Evolutionary conservation across 2,329 filamentous ascomycete genomes (phyloP), one percentile per base, ranked within the genome.

Genomic region (Colletotrichum sp.): DNA sequence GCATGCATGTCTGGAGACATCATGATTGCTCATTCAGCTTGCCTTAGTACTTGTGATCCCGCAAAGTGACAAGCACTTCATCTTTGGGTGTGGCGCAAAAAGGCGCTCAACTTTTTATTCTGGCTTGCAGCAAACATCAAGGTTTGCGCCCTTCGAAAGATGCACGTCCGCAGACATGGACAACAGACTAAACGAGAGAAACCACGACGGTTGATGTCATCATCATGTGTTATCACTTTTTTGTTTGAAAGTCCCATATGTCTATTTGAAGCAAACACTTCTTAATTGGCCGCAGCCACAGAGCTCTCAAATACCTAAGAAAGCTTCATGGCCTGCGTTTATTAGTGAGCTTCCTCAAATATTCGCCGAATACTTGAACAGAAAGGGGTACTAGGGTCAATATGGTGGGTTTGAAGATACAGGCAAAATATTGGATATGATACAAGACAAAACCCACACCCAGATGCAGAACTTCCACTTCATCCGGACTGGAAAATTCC

Each of bases 341-440:
- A 0, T n/a, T 10, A 49, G 6, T 13, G n/a, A 21, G n/a, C n/a
- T 21, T 2, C 44, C 44, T 21, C 6, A 3, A 12, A 21, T 21
- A n/a, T 21, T 13, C 44, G 3, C 6, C 10, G 44, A 21, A 21
- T 49, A 49, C 10, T n/a, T 21, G 44, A 49, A 49, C 44, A 21
- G 44, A 49, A 49, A 49, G 39, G 18, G 9, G 8, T n/a, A 21
- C 6, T 4, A 49, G 44, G 10, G 44, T 7, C 16, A 49, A 21
- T 6, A 49, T 21, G n/a, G 6, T n/a, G 44, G 44, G n/a, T 13
- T 49, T 13, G 44, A 49, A 21, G 44, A 2, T 49, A 13, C n/a
- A 21, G 0, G 18, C 44, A 21, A 49, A 12, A 21, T 3, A 21
- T n/a, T 0, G 10, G 10, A n/a, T 21, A 13, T 2, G 2, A 21